Percentiles rank a stretch among this genome's conserved stretches.
These are phyloP conservation scores for Phlyctochytrium bullatum DNA, from an alignment of 192 early-diverging fungal species.

Conservation along the genomic window DNA sequence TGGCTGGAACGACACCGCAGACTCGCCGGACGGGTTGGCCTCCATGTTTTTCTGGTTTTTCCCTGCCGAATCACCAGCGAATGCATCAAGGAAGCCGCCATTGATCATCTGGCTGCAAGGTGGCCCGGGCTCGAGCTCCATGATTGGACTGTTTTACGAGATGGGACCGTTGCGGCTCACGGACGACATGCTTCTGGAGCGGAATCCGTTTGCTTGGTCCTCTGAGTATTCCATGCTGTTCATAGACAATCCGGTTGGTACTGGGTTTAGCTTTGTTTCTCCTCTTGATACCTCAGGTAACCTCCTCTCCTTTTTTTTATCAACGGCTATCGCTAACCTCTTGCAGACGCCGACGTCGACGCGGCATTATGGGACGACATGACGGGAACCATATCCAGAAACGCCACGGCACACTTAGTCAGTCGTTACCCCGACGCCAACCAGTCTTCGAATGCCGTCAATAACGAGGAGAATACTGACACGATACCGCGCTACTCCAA, in stretches of 20 bases:
- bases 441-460: neutral
- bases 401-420: too few species aligned
- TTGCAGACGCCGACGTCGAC: neutral
- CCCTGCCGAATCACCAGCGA: conserved; percentile 63
- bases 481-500: conserved; percentile 16
- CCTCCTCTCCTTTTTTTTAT: too few species aligned
- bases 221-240: conserved; percentile 71
- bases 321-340: neutral
- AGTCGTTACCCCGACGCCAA: too few species aligned
- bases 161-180: conserved; percentile 69
- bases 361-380: too few species aligned
- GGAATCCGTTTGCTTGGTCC: conserved; percentile 61
- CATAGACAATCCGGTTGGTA: conserved; percentile 82
- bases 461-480: too few species aligned
- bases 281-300: conserved; percentile 2
- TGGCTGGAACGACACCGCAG: neutral
- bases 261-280: conserved; percentile 49
- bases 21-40: neutral
- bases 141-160: conserved; percentile 75
- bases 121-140: conserved; percentile 75
- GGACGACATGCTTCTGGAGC: conserved; percentile 44
- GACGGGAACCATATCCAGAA: too few species aligned
- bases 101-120: conserved; percentile 80
- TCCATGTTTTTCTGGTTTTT: conserved; percentile 73
- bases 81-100: too few species aligned